phyloP scores from a whole-genome alignment of 2,329 filamentous ascomycete species.

The Ciborinia camelliae region DNA sequence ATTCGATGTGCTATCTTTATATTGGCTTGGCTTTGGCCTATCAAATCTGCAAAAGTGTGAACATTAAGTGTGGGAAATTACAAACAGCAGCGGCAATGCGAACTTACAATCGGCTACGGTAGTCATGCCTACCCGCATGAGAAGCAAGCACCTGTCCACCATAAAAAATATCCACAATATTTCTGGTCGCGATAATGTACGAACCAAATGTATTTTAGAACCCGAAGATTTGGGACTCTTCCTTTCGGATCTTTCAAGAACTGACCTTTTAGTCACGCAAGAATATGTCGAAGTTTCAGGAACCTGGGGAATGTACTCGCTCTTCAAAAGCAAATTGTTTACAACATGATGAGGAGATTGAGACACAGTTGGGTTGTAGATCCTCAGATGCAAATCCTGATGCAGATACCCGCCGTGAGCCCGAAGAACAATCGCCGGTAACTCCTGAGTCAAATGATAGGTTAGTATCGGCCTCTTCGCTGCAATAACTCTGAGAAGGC shows the following conservation, averaged over 20 bases:
- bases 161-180: neutral
- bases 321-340: neutral
- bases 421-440: neutral
- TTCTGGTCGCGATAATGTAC: neutral
- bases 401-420: neutral
- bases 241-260: neutral
- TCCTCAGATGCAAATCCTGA: neutral
- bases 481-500: neutral
- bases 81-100: neutral
- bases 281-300: constrained; percentile 8
- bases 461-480: neutral
- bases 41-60: neutral
- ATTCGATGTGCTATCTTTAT: neutral
- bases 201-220: neutral
- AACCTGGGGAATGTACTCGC: neutral
- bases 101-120: neutral
- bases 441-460: constrained; percentile 4
- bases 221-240: neutral
- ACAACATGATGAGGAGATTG: neutral
- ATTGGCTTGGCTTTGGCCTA: constrained; percentile 2
- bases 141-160: neutral
- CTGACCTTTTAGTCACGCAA: neutral
- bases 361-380: neutral
- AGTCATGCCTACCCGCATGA: constrained; percentile 8
- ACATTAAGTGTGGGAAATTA: neutral